Conservation (phyloP, 768 basidiomycete genomes). For the Suillus variegatus region DNA sequence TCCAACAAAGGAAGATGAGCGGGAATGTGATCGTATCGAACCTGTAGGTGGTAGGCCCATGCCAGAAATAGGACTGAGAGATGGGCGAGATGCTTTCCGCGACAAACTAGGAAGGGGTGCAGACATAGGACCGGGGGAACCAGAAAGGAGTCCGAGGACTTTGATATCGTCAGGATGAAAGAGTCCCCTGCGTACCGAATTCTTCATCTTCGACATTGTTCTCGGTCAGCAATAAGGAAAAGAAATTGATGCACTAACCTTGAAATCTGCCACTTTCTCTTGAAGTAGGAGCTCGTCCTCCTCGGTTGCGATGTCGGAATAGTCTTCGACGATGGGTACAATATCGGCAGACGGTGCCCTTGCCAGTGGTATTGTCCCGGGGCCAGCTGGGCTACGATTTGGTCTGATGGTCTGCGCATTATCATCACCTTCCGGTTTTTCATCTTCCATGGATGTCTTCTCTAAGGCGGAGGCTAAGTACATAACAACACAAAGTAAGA, state of each 20-base stretch:
- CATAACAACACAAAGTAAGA: not conserved
- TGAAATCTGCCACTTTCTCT: slow-evolving; percentile 84
- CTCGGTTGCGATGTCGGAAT: slow-evolving; percentile 82
- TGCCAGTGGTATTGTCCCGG: slow-evolving; percentile 52
- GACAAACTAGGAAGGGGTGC: slow-evolving; percentile 63
- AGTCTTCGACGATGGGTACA: slow-evolving; percentile 81
- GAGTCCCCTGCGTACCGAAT: slow-evolving; percentile 68
- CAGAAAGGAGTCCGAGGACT: slow-evolving; percentile 57
- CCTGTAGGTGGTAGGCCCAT: slow-evolving; percentile 26
- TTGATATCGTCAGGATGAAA: slow-evolving; percentile 92
- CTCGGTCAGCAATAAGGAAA: not conserved
- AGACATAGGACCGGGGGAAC: slow-evolving; percentile 60
- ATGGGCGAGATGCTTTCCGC: slow-evolving; percentile 54
- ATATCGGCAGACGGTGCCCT: slow-evolving; percentile 64
- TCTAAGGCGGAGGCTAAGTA: slow-evolving; percentile 52
- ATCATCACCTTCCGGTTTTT: slow-evolving; percentile 59
- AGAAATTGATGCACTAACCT: slow-evolving; percentile 43
- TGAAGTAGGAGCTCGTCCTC: slow-evolving; percentile 72
- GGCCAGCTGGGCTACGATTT: slow-evolving; percentile 63
- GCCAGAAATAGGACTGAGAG: slow-evolving; percentile 45
- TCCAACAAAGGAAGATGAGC: slow-evolving; percentile 58
- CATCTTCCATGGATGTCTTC: slow-evolving; percentile 57
- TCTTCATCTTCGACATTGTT: slow-evolving; percentile 54
- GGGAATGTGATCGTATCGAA: slow-evolving; percentile 47
- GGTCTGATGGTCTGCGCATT: slow-evolving; percentile 83